Evolutionary conservation across 495 filamentous ascomycete genomes (phyloP).

Genomic region (Talaromyces borbonicus): DNA sequence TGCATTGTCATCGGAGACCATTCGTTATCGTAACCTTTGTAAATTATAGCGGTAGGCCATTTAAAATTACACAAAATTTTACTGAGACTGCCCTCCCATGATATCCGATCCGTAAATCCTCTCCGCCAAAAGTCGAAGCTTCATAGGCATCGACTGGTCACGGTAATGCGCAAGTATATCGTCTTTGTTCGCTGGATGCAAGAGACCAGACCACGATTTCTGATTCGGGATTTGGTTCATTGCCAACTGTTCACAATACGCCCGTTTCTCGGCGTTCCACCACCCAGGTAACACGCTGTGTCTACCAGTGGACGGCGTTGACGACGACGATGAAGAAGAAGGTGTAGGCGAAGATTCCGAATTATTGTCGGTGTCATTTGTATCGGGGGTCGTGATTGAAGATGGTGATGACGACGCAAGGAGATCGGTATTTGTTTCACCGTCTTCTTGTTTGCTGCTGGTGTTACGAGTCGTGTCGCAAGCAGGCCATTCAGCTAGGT

Average conservation of each 20-base stretch:
- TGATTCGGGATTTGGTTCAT: slow-evolving; percentile 7
- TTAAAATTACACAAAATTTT: background rate
- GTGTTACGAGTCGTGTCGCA: too few species aligned
- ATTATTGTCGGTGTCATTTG: slow-evolving; percentile 1
- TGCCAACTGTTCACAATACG: slow-evolving; percentile 15
- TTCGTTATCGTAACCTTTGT: too few species aligned
- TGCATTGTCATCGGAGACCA: too few species aligned
- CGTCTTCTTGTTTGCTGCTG: slow-evolving; percentile 2
- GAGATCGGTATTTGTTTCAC: background rate
- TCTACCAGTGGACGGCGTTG: background rate
- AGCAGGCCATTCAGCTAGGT: slow-evolving; percentile 12
- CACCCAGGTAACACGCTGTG: slow-evolving; percentile 24
- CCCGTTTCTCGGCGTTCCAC: slow-evolving; percentile 26
- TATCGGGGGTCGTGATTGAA: background rate
- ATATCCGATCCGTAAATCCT: slow-evolving; percentile 13
- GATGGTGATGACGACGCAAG: background rate
- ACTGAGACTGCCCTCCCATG: slow-evolving; percentile 3
- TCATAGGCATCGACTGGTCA: slow-evolving; percentile 29
- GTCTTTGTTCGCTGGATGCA: slow-evolving; percentile 18
- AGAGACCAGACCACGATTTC: slow-evolving; percentile 13
- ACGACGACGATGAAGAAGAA: background rate
- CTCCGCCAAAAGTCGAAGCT: slow-evolving; percentile 27
- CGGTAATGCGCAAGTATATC: slow-evolving; percentile 29
- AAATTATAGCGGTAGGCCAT: background rate
- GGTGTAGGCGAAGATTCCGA: background rate